A percentile compares a stretch with the other conserved stretches of the same genome.
Conservation (phyloP, 2,329 filamentous ascomycete species). For the Microascus cirrosus region DNA sequence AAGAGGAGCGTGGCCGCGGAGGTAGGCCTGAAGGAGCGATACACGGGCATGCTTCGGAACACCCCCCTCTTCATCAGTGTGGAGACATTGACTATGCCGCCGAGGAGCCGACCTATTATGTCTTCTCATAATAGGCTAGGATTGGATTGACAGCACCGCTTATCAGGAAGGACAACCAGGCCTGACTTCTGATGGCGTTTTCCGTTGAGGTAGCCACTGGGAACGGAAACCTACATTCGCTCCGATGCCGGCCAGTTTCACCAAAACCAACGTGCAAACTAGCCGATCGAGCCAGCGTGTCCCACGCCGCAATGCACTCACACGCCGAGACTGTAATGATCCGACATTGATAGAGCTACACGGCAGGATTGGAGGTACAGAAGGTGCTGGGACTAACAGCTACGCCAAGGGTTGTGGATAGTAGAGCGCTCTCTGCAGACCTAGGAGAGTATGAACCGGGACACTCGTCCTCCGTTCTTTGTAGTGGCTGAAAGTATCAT, state of each 20-base stretch:
- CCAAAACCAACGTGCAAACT: not conserved
- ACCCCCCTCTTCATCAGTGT: no score
- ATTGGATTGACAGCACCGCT: not conserved
- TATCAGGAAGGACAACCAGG: not conserved
- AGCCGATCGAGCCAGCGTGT: not conserved
- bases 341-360: not conserved
- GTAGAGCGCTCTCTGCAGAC: no score
- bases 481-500: no score
- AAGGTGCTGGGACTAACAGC: no score
- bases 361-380: not conserved
- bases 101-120: no score
- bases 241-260: not conserved
- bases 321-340: not conserved
- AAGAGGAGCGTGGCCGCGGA: no score
- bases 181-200: not conserved
- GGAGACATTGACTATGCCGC: no score
- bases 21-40: no score
- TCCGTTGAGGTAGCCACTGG: not conserved
- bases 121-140: not conserved
- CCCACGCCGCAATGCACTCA: not conserved
- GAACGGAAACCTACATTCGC: constrained; percentile 8
- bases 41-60: no score
- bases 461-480: no score
- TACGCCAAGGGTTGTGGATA: no score
- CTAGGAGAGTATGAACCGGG: no score